Evolutionary conservation across 805 yeast genomes (phyloP), one percentile per base, ranked within the genome.

Genomic region (Ogataea siamensis): DNA sequence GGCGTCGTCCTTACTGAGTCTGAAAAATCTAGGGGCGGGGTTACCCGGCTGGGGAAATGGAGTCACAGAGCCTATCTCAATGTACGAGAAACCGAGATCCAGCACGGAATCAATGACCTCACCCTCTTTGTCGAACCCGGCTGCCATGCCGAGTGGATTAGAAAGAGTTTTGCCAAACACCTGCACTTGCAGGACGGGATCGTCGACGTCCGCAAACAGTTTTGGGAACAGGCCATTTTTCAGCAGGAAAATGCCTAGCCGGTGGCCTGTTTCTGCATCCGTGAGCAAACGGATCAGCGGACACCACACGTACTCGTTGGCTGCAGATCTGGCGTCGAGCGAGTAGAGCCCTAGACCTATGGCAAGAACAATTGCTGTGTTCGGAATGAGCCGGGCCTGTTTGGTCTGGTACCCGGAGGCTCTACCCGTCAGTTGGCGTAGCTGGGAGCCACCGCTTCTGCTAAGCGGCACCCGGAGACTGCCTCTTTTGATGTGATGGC

Each of bases 1-100:
- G 4, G 97, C 96, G 39, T 78, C 83, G 60, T 91, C 97, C 47
- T 76, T 69, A 5, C 84, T 78, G 42, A 91, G 70, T 52, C 98
- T 76, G 68, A 89, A 91, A 54, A 91, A 86, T 42, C 98, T 73
- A 15, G 98, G 98, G 51, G 66, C 60, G n/a, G 96, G 95, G 63
- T 91, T 91, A 23, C 98, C 98, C 7, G 91, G 87, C 64, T 91
- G 98, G 0, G 97, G 86, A 49, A 73, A 66, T 4, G 98, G 98
- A 5, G 98, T 91, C 33, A 91, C 80, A 2, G 95, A 85, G 2
- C 98, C 98, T 43, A 91, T 75, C 63, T 91, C 98, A 47, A 87
- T 93, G 60, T 87, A 87, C 11, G 91, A 78, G 54, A 89, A 89
- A 2, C 98, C 98, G 39, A 74, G 57, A 46, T 80, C 71, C 50